Conservation (phyloP, 345 rosid genomes). For the Kandelia obovata region DNA sequence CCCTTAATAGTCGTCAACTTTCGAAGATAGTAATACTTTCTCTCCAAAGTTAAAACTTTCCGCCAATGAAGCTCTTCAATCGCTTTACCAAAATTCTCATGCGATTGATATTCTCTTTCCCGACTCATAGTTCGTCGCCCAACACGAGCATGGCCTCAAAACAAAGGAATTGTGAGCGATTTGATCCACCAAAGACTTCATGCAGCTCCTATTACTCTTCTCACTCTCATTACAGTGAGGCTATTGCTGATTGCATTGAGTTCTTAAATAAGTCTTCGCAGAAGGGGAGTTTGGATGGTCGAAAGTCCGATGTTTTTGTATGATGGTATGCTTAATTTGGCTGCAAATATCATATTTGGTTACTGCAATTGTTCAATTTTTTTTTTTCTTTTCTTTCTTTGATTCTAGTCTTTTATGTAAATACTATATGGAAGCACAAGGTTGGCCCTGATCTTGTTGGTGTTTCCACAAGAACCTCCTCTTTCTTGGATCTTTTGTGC, state of each 20-base stretch:
- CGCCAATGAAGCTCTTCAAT: conserved; percentile 68
- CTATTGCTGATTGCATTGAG: conserved; percentile 95
- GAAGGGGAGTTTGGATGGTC: conserved; percentile 39
- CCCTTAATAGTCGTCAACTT: neutral
- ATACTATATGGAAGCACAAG: no score
- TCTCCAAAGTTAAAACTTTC: conserved; percentile 23
- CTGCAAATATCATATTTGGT: neutral
- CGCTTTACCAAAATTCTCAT: conserved; percentile 62
- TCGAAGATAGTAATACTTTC: neutral
- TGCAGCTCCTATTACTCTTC: conserved; percentile 87
- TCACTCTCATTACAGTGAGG: conserved; percentile 71
- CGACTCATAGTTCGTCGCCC: conserved; percentile 29
- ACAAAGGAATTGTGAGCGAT: conserved; percentile 37
- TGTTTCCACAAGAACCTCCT: no score
- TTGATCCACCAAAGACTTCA: conserved; percentile 80
- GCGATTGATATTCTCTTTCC: conserved; percentile 55
- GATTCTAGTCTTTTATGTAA: neutral
- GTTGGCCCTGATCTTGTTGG: no score
- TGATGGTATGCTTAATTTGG: conserved; percentile 13
- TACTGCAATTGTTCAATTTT: neutral
- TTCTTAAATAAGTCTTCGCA: conserved; percentile 82
- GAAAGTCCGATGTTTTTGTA: conserved; percentile 44
- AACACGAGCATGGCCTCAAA: neutral
- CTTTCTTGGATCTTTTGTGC: no score
- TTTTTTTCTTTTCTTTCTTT: neutral